Conservation (phyloP, 768 basidiomycete genomes). For the Baorangia bicolor region DNA sequence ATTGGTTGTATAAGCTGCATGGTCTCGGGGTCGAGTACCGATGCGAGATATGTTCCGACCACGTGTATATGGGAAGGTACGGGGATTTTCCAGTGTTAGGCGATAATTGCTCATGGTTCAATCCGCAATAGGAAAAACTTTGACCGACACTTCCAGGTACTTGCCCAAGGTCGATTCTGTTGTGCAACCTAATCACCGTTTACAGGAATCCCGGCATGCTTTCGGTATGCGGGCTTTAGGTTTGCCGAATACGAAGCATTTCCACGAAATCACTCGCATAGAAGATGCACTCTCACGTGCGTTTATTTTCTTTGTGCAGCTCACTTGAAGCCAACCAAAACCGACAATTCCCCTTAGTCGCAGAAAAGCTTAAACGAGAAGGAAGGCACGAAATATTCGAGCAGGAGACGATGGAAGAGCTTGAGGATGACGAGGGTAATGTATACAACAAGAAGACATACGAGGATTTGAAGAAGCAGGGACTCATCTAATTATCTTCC, state of each 20-base stretch:
- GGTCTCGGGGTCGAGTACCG: slow-evolving; percentile 97
- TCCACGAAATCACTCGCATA: slow-evolving; percentile 97
- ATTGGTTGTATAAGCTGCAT: slow-evolving; percentile 97
- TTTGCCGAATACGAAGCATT: slow-evolving; percentile 97
- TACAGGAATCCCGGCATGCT: slow-evolving; percentile 89
- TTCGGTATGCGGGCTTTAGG: slow-evolving; percentile 98
- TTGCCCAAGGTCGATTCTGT: slow-evolving; percentile 11
- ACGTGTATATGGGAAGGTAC: slow-evolving; percentile 94
- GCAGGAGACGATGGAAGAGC: slow-evolving; percentile 95
- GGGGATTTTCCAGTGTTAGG: slow-evolving; percentile 19
- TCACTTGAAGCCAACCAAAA: background rate
- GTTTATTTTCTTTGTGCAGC: slow-evolving; percentile 33
- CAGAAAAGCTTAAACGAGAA: slow-evolving; percentile 95
- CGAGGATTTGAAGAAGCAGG: slow-evolving; percentile 95
- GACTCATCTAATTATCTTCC: slow-evolving; percentile 59
- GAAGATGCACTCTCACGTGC: slow-evolving; percentile 91
- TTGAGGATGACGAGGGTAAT: slow-evolving; percentile 98
- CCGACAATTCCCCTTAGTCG: slow-evolving; percentile 52
- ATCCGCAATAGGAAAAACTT: slow-evolving; percentile 77
- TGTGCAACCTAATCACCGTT: slow-evolving; percentile 20
- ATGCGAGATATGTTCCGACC: slow-evolving; percentile 97
- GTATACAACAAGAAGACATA: slow-evolving; percentile 99
- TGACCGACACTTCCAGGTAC: slow-evolving; percentile 90
- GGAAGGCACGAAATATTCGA: slow-evolving; percentile 93
- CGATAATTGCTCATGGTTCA: slow-evolving; percentile 15